These are phyloP conservation scores for Cetraspora pellucida DNA, from an alignment of 192 early-diverging fungal species.

Conservation along the genomic window DNA sequence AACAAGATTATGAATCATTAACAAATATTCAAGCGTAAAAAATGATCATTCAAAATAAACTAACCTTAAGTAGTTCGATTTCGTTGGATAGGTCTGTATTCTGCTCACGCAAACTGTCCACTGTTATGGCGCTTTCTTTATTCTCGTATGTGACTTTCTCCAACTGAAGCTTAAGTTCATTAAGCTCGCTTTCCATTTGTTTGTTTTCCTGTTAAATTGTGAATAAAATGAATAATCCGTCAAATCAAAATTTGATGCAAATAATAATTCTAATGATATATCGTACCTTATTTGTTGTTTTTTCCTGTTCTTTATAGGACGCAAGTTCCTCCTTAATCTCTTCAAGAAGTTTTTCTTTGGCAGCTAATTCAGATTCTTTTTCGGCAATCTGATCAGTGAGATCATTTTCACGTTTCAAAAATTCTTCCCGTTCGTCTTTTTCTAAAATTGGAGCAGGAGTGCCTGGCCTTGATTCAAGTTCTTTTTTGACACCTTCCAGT, in stretches of 20 bases:
- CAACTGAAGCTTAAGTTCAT: slow-evolving; percentile 78
- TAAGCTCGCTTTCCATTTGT: slow-evolving; percentile 66
- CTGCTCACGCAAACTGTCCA: slow-evolving; percentile 86
- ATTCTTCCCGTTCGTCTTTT: slow-evolving; percentile 94
- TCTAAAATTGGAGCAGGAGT: slow-evolving; percentile 80
- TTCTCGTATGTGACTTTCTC: slow-evolving; percentile 88
- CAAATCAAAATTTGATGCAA: neutral
- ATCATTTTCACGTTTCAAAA: slow-evolving; percentile 94
- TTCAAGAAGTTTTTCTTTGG: slow-evolving; percentile 58
- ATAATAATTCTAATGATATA: neutral
- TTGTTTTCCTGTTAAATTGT: slow-evolving; percentile 65
- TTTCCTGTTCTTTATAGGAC: slow-evolving; percentile 66
- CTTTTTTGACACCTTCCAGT: slow-evolving; percentile 30
- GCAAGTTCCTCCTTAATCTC: slow-evolving; percentile 75
- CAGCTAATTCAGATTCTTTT: slow-evolving; percentile 82
- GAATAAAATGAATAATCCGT: neutral
- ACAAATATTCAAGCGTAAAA: neutral
- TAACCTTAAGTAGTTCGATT: slow-evolving; percentile 61
- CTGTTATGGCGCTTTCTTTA: slow-evolving; percentile 86
- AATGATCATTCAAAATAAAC: neutral
- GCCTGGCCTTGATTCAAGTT: slow-evolving; percentile 53
- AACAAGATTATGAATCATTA: neutral
- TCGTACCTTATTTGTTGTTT: slow-evolving; percentile 39
- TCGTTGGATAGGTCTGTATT: slow-evolving; percentile 77
- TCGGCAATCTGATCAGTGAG: slow-evolving; percentile 91